Base-by-base conservation (phyloP, 2,329 filamentous ascomycete species). In the Alternaria hordeiaustralica region DNA sequence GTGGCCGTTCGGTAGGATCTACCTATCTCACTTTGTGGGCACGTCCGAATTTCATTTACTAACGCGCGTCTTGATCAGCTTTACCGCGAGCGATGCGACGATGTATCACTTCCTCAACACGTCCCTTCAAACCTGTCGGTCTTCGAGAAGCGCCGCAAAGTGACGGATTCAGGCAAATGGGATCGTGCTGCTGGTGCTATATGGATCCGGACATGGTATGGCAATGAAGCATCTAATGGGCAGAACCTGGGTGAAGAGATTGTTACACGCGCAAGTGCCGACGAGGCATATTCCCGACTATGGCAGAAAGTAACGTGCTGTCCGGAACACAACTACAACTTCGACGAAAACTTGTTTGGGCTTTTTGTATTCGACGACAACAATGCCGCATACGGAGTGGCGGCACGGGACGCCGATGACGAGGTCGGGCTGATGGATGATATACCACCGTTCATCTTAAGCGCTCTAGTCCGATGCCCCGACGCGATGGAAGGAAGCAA, bases 121-220 rank as follows among this genome's bases (percentile, higher is more conserved):
- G 13, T 58, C 11, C 33, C 56, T 13, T 25, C 46, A 13, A n/a
- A 28, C 5, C 21, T 58, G 23, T 51, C 28, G 10, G 18, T n/a
- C 9, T 50, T 60, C 30, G 30, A 50, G n/a, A 50, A 56, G 58
- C 58, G 36, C n/a, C 15, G 58, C 11, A 56, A 44, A 28, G 43
- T 5, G 30, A 26, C 47, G 5, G 44, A 43, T 6, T 23, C 28
- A 43, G 30, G 23, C 20, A 9, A 33, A 3, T 60, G 51, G 51
- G 5, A 18, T 41, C 15, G 23, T 33, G 20, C 5, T 7, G 13
- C 44, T 6, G 9, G 51, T 33, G 51, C 33, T 9, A 44, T 60
- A 23, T 60, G 44, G 51, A 56, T 60, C 12, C 44, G 44, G 9
- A 60, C 51, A 33, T 56, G 51, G 58, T 60, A 56, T 47, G 44